Evolutionary conservation across 2,329 filamentous ascomycete genomes (phyloP), one percentile per base, ranked within the genome.

Genomic region (Alternaria gaisen): DNA sequence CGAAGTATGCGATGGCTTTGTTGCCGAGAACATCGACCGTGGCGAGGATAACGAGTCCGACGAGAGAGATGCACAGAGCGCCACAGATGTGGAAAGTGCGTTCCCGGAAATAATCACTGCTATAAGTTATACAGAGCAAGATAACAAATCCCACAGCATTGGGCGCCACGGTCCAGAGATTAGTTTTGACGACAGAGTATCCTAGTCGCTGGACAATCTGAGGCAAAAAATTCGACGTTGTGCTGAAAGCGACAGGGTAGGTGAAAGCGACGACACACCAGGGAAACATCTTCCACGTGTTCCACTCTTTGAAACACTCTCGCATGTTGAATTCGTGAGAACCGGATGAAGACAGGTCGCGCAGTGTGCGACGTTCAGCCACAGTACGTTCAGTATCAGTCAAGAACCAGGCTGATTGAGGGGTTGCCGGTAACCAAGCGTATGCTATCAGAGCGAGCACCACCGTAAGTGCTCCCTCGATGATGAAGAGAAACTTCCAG

Each of bases 91-190:
- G 83, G 18, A 81, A 80, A 0, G 79, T 81, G 7, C 83, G 74
- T 60, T 85, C 82, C 11, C 81, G 77, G 54, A 80, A 79, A 52
- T 77, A 71, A 57, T 85, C 83, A 0, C 80, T 83, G 14, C 78
- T 80, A 53, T 79, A 81, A 0, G 81, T 77, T 7, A 85, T 79
- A 5, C 62, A 72, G 1, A 85, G 76, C 6, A 85, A 70, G 9
- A 84, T 73, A 7, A 84, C 66, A 14, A 83, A 83, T 0, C 82
- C 83, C 0, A 81, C 80, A 5, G 81, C 73, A 26, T 85, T 85
- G 0, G 83, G 83, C 3, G 82, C 80, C 5, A 85, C 82, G 0
- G 82, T 84, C 70, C 79, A 82, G 5, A 85, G 74, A 58, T 84
- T 84, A 0, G 83, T 84, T 42, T 82, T 80, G 32, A 85, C 72